Evolutionary conservation across 768 basidiomycete genomes (phyloP).

Genomic region (Naganishia vishniacii): DNA sequence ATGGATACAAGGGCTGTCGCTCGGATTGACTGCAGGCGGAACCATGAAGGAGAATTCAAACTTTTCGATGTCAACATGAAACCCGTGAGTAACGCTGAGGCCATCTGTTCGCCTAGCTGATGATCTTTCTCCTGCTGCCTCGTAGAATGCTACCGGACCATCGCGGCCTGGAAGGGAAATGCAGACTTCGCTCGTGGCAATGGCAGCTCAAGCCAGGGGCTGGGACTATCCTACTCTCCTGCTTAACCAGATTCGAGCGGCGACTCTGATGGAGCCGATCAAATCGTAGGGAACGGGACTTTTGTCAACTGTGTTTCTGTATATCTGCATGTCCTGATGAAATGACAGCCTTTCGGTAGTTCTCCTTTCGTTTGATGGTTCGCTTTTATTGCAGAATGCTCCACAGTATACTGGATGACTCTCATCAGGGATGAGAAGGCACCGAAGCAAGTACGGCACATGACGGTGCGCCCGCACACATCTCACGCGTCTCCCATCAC

Average conservation of each 20-base stretch:
- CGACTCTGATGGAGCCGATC: slow-evolving; percentile 9
- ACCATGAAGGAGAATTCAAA: slow-evolving; percentile 27
- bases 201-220: slow-evolving; percentile 40
- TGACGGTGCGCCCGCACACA: neutral
- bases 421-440: too few relatives aligned
- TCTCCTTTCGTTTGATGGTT: too few relatives aligned
- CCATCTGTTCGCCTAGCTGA: neutral
- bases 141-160: slow-evolving; percentile 43
- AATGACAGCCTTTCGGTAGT: too few relatives aligned
- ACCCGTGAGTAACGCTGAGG: slow-evolving; percentile 34
- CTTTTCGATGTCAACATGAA: slow-evolving; percentile 46
- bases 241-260: slow-evolving; percentile 29
- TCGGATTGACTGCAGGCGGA: slow-evolving; percentile 36
- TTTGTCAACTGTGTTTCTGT: too few relatives aligned
- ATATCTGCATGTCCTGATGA: too few relatives aligned
- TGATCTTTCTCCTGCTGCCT: neutral
- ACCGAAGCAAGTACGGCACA: too few relatives aligned
- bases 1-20: slow-evolving; percentile 29
- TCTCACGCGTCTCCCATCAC: neutral
- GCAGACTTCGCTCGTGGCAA: slow-evolving; percentile 37
- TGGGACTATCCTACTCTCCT: slow-evolving; percentile 39
- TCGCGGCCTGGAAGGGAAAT: slow-evolving; percentile 40
- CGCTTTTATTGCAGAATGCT: too few relatives aligned
- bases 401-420: too few relatives aligned
- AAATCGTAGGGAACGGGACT: neutral